These are phyloP conservation scores for Phytopythium oedochilum DNA, from an alignment of 352 stramenopile genomes.

Conservation along the genomic window DNA sequence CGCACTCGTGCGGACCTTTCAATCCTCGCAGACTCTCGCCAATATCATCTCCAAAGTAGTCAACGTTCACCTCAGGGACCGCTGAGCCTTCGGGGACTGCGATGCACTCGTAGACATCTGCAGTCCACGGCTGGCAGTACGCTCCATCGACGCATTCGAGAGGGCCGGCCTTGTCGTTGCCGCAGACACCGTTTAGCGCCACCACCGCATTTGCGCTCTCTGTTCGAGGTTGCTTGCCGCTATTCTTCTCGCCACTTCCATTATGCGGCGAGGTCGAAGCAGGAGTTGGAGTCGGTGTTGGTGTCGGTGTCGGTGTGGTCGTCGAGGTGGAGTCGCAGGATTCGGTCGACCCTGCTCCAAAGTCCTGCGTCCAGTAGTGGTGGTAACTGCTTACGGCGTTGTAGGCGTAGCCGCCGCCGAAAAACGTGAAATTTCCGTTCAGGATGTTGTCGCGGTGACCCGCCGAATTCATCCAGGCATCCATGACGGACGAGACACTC, in stretches of 20 bases:
- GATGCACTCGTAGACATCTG: slow-evolving; percentile 28
- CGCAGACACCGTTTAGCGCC: slow-evolving; percentile 8
- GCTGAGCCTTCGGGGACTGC: slow-evolving; percentile 5
- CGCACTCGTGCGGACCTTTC: slow-evolving; percentile 7
- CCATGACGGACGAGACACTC: slow-evolving; percentile 36
- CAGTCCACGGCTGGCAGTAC: slow-evolving; percentile 31
- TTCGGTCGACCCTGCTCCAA: slow-evolving; percentile 13
- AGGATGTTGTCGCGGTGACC: slow-evolving; percentile 49
- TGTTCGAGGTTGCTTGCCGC: neutral
- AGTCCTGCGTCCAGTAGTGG: slow-evolving; percentile 64
- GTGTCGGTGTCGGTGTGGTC: neutral
- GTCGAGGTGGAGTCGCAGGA: neutral
- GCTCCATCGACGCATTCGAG: slow-evolving; percentile 7
- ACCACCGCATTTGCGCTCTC: neutral
- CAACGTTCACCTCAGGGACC: slow-evolving; percentile 17
- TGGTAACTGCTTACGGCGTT: slow-evolving; percentile 19
- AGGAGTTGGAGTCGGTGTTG: neutral
- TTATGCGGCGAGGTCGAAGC: neutral
- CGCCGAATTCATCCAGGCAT: slow-evolving; percentile 45
- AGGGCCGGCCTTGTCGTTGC: slow-evolving; percentile 8
- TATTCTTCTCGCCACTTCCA: neutral
- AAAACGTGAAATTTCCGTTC: slow-evolving; percentile 16
- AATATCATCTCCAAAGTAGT: slow-evolving; percentile 24
- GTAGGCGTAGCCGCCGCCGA: slow-evolving; percentile 26
- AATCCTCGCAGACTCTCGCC: slow-evolving; percentile 3